Conservation (phyloP, 176 grass and related monocot species). For the Paspalum notatum region DNA sequence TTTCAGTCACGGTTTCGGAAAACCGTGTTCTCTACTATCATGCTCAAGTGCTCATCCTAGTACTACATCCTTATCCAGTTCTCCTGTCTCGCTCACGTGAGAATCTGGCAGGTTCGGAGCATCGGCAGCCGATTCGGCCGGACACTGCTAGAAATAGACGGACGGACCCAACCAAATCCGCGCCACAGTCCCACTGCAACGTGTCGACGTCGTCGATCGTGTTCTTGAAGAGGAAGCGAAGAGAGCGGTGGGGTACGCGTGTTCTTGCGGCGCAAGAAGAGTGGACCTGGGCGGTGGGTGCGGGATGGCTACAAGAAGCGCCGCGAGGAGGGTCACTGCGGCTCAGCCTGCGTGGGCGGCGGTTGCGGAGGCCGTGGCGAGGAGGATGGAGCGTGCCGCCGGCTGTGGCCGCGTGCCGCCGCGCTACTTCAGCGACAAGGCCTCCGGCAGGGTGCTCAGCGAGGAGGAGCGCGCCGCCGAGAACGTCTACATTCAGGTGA, state of each 20-base stretch:
- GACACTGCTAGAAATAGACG: constrained; percentile 3
- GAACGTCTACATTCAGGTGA: constrained; percentile 86
- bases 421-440: constrained; percentile 72
- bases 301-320: constrained; percentile 57
- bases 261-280: constrained; percentile 33
- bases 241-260: background rate
- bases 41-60: background rate
- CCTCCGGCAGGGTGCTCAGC: constrained; percentile 67
- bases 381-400: constrained; percentile 39
- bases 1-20: background rate
- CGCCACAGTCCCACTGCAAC: constrained; percentile 9
- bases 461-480: constrained; percentile 89
- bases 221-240: constrained; percentile 23
- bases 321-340: background rate
- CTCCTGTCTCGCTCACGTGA: constrained; percentile 4
- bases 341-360: constrained; percentile 24
- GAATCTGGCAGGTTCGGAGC: constrained; percentile 13
- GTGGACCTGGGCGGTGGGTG: background rate
- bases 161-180: background rate
- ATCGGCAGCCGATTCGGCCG: background rate
- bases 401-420: constrained; percentile 38
- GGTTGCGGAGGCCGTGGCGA: constrained; percentile 14
- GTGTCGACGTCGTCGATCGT: background rate
- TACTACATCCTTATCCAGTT: constrained; percentile 33
- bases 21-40: constrained; percentile 26